phyloP scores from a whole-genome alignment of 768 basidiomycete species.

The Omphalotus guepiniiformis region DNA sequence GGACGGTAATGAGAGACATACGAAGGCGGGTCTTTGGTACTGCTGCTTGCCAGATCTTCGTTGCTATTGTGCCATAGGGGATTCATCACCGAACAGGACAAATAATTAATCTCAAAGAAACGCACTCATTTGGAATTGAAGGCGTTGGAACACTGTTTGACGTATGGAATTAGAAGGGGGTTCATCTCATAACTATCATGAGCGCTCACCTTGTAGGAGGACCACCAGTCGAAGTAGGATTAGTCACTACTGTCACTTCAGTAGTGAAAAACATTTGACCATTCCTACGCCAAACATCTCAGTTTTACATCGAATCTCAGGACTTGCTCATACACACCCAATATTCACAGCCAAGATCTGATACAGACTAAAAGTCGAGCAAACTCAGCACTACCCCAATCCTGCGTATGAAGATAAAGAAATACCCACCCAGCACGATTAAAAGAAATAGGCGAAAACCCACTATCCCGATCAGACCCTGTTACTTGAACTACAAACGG shows the following conservation, averaged over 20 bases:
- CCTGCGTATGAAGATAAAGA: background rate
- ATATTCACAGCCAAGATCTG: background rate
- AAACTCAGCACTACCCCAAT: background rate
- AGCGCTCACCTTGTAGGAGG: background rate
- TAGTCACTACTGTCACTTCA: background rate
- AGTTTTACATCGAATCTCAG: background rate
- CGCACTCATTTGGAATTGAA: background rate
- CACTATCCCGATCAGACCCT: background rate
- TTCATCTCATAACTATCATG: no score
- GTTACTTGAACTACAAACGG: background rate
- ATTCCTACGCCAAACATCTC: background rate
- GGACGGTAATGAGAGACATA: background rate
- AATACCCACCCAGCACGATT: slow-evolving; percentile 1
- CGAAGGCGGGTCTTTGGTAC: background rate
- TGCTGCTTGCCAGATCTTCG: background rate
- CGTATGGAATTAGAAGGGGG: background rate
- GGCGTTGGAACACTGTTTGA: background rate
- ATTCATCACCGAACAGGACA: background rate
- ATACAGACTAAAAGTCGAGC: background rate
- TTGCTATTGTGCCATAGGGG: background rate
- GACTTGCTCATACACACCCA: background rate
- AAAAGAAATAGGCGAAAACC: background rate
- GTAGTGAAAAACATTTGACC: background rate
- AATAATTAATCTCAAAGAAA: background rate
- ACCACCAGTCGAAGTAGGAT: background rate